phyloP scores from a whole-genome alignment of 1,284 basidiomycete species.

The Cutaneotrichosporon sp. region DNA sequence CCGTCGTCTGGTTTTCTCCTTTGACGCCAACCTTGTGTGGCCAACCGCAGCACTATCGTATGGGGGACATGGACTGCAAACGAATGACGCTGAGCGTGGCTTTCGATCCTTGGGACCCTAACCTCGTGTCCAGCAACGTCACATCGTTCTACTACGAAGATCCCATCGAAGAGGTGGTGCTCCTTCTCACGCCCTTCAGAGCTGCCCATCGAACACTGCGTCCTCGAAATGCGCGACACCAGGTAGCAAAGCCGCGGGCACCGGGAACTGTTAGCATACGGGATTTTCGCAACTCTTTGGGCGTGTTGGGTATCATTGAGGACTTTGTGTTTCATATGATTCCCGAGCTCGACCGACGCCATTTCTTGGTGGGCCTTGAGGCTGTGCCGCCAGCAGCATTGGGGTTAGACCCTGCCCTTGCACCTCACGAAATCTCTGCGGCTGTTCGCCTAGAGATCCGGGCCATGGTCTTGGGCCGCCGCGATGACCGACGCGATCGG shows the following conservation, averaged over 20 bases:
- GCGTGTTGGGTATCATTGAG: background rate
- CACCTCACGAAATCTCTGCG: background rate
- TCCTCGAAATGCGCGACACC: no score
- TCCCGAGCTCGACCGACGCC: background rate
- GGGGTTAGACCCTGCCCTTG: background rate
- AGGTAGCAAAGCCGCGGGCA: background rate
- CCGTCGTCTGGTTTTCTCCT: no score
- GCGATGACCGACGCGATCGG: background rate
- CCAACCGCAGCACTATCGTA: no score
- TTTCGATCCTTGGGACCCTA: no score
- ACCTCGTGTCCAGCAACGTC: no score
- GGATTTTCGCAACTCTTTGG: background rate
- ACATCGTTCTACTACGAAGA: no score
- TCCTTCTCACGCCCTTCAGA: no score
- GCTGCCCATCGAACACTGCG: no score
- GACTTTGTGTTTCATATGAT: background rate
- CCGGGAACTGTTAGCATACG: background rate
- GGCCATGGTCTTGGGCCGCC: background rate
- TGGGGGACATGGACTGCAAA: no score
- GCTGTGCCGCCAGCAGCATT: background rate
- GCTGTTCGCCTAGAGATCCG: background rate
- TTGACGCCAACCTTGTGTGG: no score
- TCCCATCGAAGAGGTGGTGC: no score
- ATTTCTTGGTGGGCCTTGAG: background rate
- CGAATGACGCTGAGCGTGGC: no score